Base-by-base conservation (phyloP, 345 rosid species). In the Combretum micranthum region DNA sequence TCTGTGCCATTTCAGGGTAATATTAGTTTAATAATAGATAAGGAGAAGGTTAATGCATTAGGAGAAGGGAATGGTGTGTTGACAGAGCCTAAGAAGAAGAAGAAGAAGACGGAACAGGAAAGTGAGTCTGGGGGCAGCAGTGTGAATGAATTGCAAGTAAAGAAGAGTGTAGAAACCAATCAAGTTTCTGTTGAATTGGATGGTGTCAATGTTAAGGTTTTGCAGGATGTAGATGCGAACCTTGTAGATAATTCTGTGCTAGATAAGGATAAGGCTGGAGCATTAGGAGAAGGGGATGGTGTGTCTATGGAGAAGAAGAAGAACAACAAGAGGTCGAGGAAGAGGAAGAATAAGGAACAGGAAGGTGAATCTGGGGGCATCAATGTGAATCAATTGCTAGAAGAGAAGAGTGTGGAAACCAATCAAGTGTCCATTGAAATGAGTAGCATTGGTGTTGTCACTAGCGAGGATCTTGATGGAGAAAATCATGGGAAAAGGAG, bases 271-370 rank as follows among this genome's bases (percentile, higher is more conserved):
- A 44, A 53, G 10, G 18, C 19, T 47, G 44, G 13, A 53, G 52
- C 42, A 44, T 42, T 22, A 11, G 50, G 19, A 52, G 58, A 26
- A 44, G 44, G 44, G 46, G 46, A 56, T 42, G 15, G 21, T 9
- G 13, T 22, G 0, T 15, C 20, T 50, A 51, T 19, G 52, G 50
- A 59, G 39, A 32, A 1, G 59, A 42, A 20, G n/a, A 42, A 12
- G 42, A 42, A 47, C n/a, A 48, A 60, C 19, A 54, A 22, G 57
- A 55, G 17, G 64, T 44, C 17, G 58, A 47, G 1, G 55, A 55
- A 20, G 66, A 15, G 12, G 47, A 20, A 14, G 52, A 15, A 47
- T 4, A 39, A 21, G 18, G 17, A 50, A 13, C 42, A 46, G 17
- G 50, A 44, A 57, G 15, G 20, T 16, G 13, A 57, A 16, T 42